Base-by-base conservation (phyloP, 805 yeast species). In the Helenozyma rhizophorensis region DNA sequence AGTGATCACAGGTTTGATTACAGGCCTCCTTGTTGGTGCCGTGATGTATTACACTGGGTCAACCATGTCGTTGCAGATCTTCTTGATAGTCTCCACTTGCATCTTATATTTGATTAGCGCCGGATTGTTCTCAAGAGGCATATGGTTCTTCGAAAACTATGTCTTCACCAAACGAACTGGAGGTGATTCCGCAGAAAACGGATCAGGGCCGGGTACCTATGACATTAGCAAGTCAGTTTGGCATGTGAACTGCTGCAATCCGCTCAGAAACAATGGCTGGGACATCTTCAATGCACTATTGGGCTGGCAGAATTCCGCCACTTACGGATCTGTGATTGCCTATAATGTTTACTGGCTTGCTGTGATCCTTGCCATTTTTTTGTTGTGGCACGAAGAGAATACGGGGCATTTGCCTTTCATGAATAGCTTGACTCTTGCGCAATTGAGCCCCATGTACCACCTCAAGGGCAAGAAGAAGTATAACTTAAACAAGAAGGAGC, bases 161-260 rank as follows among this genome's bases (percentile, higher is more conserved):
- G 56, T 53, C 15, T 90, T 73, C 70, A 72, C 75, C 59, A 47
- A 66, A 39, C 53, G 67, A 32, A 78, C 94, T 22, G 97, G 97
- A 57, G 96, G 96, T 66, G 97, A 90, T 66, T 96, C 94, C 17
- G 74, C 96, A 22, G 97, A 90, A 62, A 66, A 71, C 49, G 97
- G 97, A 50, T 72, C 80, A 34, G 98, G 98, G 48, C 90, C 95
- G 26, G 98, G 98, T 56, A 82, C 97, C 16, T 90, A 90, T 64
- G 80, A 90, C 61, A 76, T 90, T 51, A 52, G 69, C 31, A 74
- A 73, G 52, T 64, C 83, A 10, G 96, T 90, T 17, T 90, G 96
- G 89, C 98, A 90, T 65, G 94, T 90, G 41, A 88, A 90, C 73
- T 90, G 97, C 68, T 90, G 97, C 70, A 88, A 88, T 62, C 97